Evolutionary conservation across 371 early-diverging fungal species (phyloP), one percentile per base, ranked within the genome.

Genomic region (Lichtheimia ornata): DNA sequence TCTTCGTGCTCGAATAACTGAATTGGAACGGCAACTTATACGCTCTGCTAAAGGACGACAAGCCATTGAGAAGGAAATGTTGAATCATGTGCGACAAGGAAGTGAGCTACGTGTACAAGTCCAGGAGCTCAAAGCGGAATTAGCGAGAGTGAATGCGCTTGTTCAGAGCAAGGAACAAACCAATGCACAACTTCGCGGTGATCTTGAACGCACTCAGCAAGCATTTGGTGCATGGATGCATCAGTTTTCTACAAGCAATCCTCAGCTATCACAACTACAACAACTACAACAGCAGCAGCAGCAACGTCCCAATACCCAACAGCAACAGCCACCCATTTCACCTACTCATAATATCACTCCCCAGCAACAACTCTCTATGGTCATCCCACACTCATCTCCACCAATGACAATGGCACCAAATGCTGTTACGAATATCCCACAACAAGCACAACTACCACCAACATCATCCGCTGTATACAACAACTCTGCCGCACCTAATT

Each of bases 41-140:
- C 59, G 59, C 15, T 58, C 24, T 15, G 59, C 59, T 14, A 17
- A n/a, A 12, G 41, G 59, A 7, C 59, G 59, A 41, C 28, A 50
- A 41, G 15, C 4, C 0, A 44, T 58, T 5, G 59, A 58, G 41
- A 25, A n/a, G 6, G 35, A 30, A n/a, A 7, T 50, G 7, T 15
- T 50, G 22, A 2, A 22, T 11, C 28, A 50, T 3, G 47, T 24
- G 11, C 47, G 49, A 3, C 9, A 27, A 15, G 30, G 42, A 4
- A 22, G 5, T 22, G 22, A 22, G 5, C 17, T 18, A 2, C 47
- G 22, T 47, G 47, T 6, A 9, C n/a, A 22, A 22, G 22, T 47
- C 7, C n/a, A 47, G 17, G 47, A 47, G 0, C 47, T 47, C 14
- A 22, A 47, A 15, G 9, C 47, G 1, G 47, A 47, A 17, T 5